Evolutionary conservation across 768 basidiomycete species (phyloP).

Genomic region (Lactarius hatsudake): DNA sequence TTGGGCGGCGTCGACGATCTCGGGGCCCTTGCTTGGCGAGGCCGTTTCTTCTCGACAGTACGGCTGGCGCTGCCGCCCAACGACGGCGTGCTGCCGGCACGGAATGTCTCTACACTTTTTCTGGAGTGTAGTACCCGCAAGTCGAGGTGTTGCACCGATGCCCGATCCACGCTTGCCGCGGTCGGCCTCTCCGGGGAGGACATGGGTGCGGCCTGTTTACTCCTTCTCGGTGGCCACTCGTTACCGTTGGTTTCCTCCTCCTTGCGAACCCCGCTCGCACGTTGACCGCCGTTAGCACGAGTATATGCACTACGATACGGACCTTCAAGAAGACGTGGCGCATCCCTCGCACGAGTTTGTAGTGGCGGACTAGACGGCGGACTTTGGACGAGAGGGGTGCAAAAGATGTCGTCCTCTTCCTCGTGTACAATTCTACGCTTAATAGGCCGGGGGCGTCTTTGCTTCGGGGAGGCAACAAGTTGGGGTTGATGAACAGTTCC

Average conservation of each 20-base stretch:
- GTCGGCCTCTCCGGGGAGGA: not conserved
- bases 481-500: not conserved
- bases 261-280: constrained; percentile 17
- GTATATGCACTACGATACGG: constrained; percentile 30
- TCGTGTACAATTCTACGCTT: not conserved
- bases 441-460: not conserved
- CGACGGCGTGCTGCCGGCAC: constrained; percentile 4
- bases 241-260: constrained; percentile 5
- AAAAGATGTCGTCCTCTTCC: constrained; percentile 19
- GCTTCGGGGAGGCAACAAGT: not conserved
- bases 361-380: not conserved
- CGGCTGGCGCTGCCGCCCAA: constrained; percentile 13
- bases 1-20: constrained; percentile 14
- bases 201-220: not conserved
- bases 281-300: constrained; percentile 23
- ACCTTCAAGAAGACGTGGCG: constrained; percentile 30
- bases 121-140: constrained; percentile 12
- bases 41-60: constrained; percentile 1
- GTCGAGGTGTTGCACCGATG: constrained; percentile 20
- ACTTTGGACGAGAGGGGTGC: constrained; percentile 11
- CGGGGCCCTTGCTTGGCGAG: constrained; percentile 1
- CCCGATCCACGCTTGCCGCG: not conserved
- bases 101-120: constrained; percentile 5
- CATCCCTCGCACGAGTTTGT: constrained; percentile 15
- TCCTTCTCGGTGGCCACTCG: constrained; percentile 13